A percentile compares a stretch with the other conserved stretches of the same genome.
Evolutionary conservation across 2,329 filamentous ascomycete species (phyloP).

Genomic region (Raffaelea deltoideospora): DNA sequence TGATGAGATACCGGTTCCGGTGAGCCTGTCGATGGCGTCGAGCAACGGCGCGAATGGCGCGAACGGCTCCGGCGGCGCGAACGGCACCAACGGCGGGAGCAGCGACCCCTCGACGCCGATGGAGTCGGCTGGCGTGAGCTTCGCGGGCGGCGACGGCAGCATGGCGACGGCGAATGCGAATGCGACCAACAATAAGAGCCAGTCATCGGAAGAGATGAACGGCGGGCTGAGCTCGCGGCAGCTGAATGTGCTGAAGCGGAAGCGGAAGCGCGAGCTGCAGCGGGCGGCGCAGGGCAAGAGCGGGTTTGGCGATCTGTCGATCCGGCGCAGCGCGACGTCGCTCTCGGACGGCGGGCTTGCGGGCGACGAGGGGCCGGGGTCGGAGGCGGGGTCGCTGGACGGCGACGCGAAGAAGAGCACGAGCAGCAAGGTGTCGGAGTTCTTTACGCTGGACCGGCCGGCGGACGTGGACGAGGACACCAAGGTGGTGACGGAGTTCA

Average conservation of each 20-base stretch:
- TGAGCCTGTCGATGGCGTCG: constrained; percentile 37
- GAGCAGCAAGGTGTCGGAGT: constrained; percentile 58
- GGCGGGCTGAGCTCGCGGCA: constrained; percentile 77
- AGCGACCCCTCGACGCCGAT: constrained; percentile 1
- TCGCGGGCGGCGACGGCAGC: not conserved
- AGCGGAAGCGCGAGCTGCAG: constrained; percentile 80
- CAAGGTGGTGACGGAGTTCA: constrained; percentile 91
- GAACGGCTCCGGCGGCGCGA: constrained; percentile 19
- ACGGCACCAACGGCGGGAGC: constrained; percentile 9
- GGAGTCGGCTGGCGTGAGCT: constrained; percentile 8
- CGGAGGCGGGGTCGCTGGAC: no score
- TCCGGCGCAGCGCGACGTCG: constrained; percentile 44
- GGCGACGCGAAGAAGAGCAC: constrained; percentile 43
- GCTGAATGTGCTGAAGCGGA: constrained; percentile 85
- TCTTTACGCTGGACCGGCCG: constrained; percentile 76
- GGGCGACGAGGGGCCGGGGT: constrained; percentile 41
- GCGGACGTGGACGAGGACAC: constrained; percentile 71
- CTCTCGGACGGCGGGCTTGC: constrained; percentile 48
- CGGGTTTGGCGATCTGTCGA: constrained; percentile 73
- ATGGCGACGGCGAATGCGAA: not conserved
- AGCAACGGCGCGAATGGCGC: constrained; percentile 3
- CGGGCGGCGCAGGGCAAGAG: constrained; percentile 76
- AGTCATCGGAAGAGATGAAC: constrained; percentile 34
- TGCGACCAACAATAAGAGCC: constrained; percentile 12
- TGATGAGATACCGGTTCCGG: constrained; percentile 53